A percentile compares a stretch with the other conserved stretches of the same genome.
These are phyloP conservation scores for Sporothrix protearum DNA, from an alignment of 2,329 filamentous ascomycete genomes.

Conservation along the genomic window DNA sequence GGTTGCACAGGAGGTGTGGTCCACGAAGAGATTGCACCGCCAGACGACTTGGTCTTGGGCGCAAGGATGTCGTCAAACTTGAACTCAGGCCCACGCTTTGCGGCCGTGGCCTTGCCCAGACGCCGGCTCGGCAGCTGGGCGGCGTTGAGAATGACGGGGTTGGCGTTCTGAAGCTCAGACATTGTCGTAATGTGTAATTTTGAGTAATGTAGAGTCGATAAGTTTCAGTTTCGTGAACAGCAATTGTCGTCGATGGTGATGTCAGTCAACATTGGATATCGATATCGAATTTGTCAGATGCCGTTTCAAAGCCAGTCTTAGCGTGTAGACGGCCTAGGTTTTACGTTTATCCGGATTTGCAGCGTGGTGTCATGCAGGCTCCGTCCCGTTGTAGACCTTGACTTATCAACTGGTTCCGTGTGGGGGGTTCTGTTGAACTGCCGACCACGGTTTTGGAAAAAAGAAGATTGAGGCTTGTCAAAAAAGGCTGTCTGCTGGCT, in stretches of 20 bases:
- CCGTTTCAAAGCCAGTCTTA: slow-evolving; percentile 6
- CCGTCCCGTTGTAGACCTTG: not conserved
- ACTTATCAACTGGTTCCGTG: not conserved
- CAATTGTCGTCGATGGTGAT: slow-evolving; percentile 9
- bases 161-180: slow-evolving; percentile 67
- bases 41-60: slow-evolving; percentile 41
- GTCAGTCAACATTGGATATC: not conserved
- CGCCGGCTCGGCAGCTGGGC: slow-evolving; percentile 83
- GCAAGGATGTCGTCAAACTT: slow-evolving; percentile 48
- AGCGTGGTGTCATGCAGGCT: not conserved
- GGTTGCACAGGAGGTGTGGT: slow-evolving; percentile 23
- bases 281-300: slow-evolving; percentile 9
- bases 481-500: not conserved
- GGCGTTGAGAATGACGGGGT: slow-evolving; percentile 85
- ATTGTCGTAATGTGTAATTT: slow-evolving; percentile 31
- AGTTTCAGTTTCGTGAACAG: not conserved
- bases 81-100: slow-evolving; percentile 48
- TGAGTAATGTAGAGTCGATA: not conserved
- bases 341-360: slow-evolving; percentile 14
- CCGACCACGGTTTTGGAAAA: slow-evolving; percentile 3
- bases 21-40: slow-evolving; percentile 29
- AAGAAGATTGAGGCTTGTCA: not conserved
- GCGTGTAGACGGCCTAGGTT: not conserved
- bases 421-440: not conserved
- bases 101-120: slow-evolving; percentile 47